Evolutionary conservation across 139 green algal species (phyloP).

Genomic region (Tetradesmus obliquus): DNA sequence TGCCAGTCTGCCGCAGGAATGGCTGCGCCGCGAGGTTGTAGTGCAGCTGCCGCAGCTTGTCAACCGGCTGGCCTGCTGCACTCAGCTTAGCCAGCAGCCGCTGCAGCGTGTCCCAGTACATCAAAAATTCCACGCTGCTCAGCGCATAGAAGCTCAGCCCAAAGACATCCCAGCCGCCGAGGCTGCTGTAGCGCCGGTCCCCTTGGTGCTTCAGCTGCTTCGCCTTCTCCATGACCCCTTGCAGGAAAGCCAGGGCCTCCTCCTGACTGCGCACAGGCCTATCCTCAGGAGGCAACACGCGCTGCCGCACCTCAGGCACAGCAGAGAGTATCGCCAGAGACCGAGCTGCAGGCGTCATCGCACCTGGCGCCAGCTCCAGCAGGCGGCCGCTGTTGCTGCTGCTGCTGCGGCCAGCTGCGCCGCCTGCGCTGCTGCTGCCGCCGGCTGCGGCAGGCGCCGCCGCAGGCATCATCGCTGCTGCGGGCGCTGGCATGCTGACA

Average conservation of each 20-base stretch:
- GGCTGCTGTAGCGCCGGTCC: neutral
- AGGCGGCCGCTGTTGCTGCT: neutral
- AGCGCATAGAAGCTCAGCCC: constrained; percentile 36
- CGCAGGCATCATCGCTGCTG: neutral
- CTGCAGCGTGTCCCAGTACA: constrained; percentile 36
- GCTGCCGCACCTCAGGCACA: constrained; percentile 17
- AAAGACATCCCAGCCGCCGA: constrained; percentile 37
- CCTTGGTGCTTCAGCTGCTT: constrained; percentile 35
- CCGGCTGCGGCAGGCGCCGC: neutral
- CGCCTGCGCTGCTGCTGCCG: neutral
- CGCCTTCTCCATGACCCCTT: constrained; percentile 14
- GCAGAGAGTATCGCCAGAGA: neutral
- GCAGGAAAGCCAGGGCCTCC: constrained; percentile 14
- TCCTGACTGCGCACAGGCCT: constrained; percentile 3
- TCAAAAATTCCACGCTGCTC: constrained; percentile 25
- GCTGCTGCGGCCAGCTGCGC: neutral
- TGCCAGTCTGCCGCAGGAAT: constrained; percentile 2
- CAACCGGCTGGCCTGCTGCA: neutral
- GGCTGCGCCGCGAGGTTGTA: neutral
- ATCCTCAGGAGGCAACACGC: constrained; percentile 1
- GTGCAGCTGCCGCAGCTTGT: constrained; percentile 2
- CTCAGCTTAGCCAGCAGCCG: neutral
- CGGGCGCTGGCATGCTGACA: constrained; percentile 33
- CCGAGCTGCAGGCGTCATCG: constrained; percentile 22
- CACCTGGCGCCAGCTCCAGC: constrained; percentile 14